These are phyloP conservation scores for Colletotrichum eleusines DNA, from an alignment of 2,329 filamentous ascomycete species.

Conservation along the genomic window DNA sequence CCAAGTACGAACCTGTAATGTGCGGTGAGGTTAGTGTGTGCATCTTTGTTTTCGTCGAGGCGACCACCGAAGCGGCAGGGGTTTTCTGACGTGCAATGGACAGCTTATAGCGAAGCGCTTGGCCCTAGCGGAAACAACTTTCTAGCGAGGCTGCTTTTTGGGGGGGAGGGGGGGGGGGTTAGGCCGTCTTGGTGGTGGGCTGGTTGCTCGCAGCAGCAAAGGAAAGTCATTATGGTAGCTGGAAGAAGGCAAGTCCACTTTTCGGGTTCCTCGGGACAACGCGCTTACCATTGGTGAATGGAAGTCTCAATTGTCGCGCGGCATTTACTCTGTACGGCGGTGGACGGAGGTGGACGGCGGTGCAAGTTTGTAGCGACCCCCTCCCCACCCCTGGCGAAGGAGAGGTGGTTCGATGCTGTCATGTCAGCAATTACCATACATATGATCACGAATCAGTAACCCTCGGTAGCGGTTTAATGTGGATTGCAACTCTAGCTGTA, in stretches of 20 bases:
- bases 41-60: not conserved
- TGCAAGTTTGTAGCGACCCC: no score
- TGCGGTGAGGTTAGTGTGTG: conserved; percentile 55
- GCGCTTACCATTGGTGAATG: not conserved
- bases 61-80: not conserved
- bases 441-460: not conserved
- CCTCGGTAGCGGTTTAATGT: not conserved
- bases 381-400: not conserved
- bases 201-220: not conserved
- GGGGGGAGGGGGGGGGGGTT: no score
- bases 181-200: not conserved
- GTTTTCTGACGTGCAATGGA: conserved; percentile 17
- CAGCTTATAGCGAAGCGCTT: conserved; percentile 37
- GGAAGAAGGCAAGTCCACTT: not conserved
- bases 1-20: conserved; percentile 63
- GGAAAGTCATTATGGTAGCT: not conserved
- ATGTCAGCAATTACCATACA: not conserved
- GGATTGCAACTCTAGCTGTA: not conserved
- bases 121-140: conserved; percentile 13
- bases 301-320: no score
- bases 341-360: not conserved
- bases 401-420: not conserved
- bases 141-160: not conserved
- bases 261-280: not conserved
- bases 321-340: not conserved